Conservation (phyloP, 345 rosid species). For the Eucalyptus urophylla region DNA sequence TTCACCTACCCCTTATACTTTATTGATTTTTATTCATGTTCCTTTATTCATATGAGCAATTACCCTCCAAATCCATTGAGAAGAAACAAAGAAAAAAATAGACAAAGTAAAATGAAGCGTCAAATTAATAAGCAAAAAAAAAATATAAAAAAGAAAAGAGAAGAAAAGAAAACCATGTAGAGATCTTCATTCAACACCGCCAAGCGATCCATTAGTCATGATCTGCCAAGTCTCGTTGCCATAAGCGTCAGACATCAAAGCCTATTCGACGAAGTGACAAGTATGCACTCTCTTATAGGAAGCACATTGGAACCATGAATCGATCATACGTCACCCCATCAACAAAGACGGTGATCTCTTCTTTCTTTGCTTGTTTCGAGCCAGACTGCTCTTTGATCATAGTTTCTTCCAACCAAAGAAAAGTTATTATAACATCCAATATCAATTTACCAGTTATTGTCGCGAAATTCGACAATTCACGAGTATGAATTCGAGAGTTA, state of each 20-base stretch:
- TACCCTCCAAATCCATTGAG: background rate
- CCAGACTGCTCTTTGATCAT: background rate
- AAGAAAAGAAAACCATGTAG: background rate
- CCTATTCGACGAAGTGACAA: no score
- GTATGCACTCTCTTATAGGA: no score
- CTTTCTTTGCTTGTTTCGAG: background rate
- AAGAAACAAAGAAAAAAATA: background rate
- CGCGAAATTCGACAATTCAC: rapidly evolving
- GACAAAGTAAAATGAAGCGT: background rate
- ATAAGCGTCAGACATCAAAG: no score
- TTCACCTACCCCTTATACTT: background rate
- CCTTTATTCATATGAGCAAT: background rate
- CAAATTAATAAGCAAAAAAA: background rate
- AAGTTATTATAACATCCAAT: background rate
- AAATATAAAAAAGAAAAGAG: no score
- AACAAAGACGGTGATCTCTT: background rate
- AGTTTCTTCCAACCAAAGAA: background rate
- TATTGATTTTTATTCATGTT: background rate
- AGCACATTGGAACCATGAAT: no score
- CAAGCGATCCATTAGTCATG: no score
- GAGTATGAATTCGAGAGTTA: background rate
- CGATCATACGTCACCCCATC: background rate
- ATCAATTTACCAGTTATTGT: no score
- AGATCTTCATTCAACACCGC: no score
- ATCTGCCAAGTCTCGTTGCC: no score